Base-by-base conservation (phyloP, 2,329 filamentous ascomycete genomes). In the Zasmidium cellare region DNA sequence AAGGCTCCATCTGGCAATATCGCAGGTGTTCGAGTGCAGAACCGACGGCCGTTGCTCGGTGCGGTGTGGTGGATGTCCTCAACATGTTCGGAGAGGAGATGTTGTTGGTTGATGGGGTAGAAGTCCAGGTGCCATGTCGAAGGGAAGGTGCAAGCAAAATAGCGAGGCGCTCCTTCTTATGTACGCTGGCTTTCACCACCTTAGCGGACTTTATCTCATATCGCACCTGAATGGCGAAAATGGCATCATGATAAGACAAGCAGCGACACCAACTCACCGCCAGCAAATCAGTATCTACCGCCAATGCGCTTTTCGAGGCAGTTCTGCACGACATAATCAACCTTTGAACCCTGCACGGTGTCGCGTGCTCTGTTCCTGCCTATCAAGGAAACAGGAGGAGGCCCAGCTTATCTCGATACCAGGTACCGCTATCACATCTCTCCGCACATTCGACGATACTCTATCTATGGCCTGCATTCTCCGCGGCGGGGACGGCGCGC, bases 341-440 rank as follows among this genome's bases (percentile, higher is more conserved):
- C 35, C 35, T 41, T 41, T 52, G 41, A 53, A 53, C 51, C 51
- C 51, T 53, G 51, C 38, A 31, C 22, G 22, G 18, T 23, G 16
- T 45, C 51, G 45, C 31, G 56, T 54, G 52, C 51, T 48, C 35
- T 41, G 56, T 54, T 35, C 56, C 46, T 55, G 56, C 56, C 56
- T 58, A 54, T 58, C 56, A 35, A 24, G 46, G 25, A 51, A 14
- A 2, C 18, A 50, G 48, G 7, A 25, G 44, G 20, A 38, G 44
- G 31, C 47, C 49, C 25, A 28, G 25, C 55, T 57, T 57, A 57
- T 58, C 56, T 58, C 31, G 24, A 51, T 51, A 46, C 51, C 50
- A 44, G 18, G 23, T 22, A 46, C 22, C 46, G 44, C 45, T 49
- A 28, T 31, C 16, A n/a, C n/a, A 20, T 53, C 45, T 47, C 55